These are phyloP conservation scores for Xylaria sp. DNA, from an alignment of 2,329 filamentous ascomycete species.

Conservation along the genomic window DNA sequence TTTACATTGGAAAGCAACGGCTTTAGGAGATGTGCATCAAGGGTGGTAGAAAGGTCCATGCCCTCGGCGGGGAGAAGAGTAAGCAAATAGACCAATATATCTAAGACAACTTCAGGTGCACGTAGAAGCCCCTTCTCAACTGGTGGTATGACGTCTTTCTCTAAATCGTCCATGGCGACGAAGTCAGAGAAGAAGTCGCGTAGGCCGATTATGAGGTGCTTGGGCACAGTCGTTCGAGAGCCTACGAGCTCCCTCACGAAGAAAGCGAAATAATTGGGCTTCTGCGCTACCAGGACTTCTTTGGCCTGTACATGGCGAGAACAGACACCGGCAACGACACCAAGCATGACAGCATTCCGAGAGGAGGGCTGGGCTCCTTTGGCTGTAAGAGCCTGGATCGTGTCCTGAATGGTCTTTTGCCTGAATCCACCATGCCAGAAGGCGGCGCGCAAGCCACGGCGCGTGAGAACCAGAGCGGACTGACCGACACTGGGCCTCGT, in stretches of 20 bases:
- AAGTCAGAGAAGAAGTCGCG: conserved; percentile 84
- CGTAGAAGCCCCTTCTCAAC: conserved; percentile 89
- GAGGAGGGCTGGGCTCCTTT: conserved; percentile 69
- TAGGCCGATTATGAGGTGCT: conserved; percentile 74
- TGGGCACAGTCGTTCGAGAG: conserved; percentile 73
- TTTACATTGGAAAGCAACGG: conserved; percentile 89
- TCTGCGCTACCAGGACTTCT: conserved; percentile 66
- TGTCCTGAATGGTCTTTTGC: conserved; percentile 64
- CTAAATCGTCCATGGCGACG: conserved; percentile 73
- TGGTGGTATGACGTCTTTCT: conserved; percentile 75
- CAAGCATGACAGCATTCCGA: conserved; percentile 78
- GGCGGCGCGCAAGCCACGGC: conserved; percentile 78
- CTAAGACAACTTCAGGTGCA: conserved; percentile 87
- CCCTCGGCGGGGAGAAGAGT: conserved; percentile 66
- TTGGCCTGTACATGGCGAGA: conserved; percentile 70
- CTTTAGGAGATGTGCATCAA: conserved; percentile 78
- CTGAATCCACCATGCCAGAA: conserved; percentile 65
- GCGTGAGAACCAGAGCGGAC: conserved; percentile 77
- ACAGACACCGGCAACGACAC: conserved; percentile 86
- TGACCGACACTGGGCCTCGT: conserved; percentile 69
- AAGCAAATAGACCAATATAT: conserved; percentile 76
- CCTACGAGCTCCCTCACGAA: conserved; percentile 85
- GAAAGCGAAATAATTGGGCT: conserved; percentile 77
- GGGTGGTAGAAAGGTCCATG: conserved; percentile 77
- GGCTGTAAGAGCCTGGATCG: conserved; percentile 69